Percentiles rank a stretch among this genome's conserved stretches.
phyloP scores from a whole-genome alignment of 306 rosid species.

The Cajanus cajan region DNA sequence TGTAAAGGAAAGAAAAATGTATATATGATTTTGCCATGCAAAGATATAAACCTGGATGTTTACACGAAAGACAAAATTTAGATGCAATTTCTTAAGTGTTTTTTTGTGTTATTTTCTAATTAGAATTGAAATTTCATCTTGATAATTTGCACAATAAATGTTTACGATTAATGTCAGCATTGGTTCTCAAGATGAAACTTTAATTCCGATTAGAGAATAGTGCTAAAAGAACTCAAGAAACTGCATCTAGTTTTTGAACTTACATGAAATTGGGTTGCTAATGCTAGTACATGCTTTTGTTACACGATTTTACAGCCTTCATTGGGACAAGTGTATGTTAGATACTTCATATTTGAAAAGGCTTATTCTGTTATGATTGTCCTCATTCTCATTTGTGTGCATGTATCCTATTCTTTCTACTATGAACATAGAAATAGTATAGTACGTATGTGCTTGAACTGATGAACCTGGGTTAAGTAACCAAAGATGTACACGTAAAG shows the following conservation, averaged over 20 bases:
- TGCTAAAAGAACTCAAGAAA: background rate
- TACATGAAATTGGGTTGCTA: background rate
- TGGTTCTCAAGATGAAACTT: background rate
- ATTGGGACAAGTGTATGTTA: background rate
- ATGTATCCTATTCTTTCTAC: background rate
- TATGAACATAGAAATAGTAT: background rate
- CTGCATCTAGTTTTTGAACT: background rate
- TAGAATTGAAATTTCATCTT: background rate
- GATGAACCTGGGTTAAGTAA: background rate
- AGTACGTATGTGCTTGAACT: no score
- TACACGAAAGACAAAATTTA: background rate
- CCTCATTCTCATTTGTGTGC: background rate
- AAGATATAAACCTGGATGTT: background rate
- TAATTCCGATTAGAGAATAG: background rate
- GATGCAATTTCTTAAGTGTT: background rate
- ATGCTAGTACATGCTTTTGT: background rate
- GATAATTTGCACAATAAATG: background rate
- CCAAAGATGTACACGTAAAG: background rate
- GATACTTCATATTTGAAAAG: background rate
- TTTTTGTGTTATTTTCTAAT: background rate
- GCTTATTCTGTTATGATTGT: background rate
- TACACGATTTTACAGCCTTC: background rate
- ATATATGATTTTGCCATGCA: background rate
- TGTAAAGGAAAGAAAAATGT: constrained; percentile 10
- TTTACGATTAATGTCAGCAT: background rate